Evolutionary conservation across 1,284 basidiomycete genomes (phyloP), one percentile per base, ranked within the genome.

Genomic region (Exsudoporus floridanus): DNA sequence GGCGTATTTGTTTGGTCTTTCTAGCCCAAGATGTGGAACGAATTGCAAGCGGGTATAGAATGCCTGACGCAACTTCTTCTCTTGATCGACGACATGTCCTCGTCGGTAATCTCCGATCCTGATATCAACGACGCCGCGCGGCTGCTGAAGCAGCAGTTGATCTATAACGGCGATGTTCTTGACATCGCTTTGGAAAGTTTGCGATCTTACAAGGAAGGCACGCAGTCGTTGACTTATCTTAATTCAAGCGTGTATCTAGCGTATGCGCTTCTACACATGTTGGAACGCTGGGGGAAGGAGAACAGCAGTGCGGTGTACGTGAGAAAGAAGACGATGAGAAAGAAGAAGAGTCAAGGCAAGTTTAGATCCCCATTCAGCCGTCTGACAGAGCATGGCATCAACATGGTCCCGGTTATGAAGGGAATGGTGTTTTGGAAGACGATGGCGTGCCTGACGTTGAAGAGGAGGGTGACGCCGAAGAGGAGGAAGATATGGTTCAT

Each of bases 91-190:
- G 61, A 64, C 49, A 82, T 84, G 79, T 76, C 78, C 41, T 73
- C 73, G 37, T 66, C 70, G 41, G 59, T 64, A 37, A 67, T 66
- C 46, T 71, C 76, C 60, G 73, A 77, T 46, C 44, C 69, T 30
- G 85, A 86, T 49, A 77, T 92, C 53, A 72, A 76, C 33, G 90
- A 95, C 39, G 86, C 87, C 6, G 90, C 93, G 34, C 83, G 84
- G 52, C 75, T 87, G 13, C 76, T 98, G 3, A 90, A 93, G 62
- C 84, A 93, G 61, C 91, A 95, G 69, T 74, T 98, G 36, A 88
- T 97, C 62, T 98, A 97, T 74, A 94, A 94, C 62, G 92, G 91
- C 33, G 92, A 95, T 58, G 86, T 94, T 16, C 82, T 98, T 43
- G 94, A 97, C 63, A 83, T 94, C 21, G 82, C 92, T 0, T 74